Percentiles rank a stretch among this genome's conserved stretches.
Evolutionary conservation across 495 filamentous ascomycete genomes (phyloP).

Genomic region (Lophium mytilinum): DNA sequence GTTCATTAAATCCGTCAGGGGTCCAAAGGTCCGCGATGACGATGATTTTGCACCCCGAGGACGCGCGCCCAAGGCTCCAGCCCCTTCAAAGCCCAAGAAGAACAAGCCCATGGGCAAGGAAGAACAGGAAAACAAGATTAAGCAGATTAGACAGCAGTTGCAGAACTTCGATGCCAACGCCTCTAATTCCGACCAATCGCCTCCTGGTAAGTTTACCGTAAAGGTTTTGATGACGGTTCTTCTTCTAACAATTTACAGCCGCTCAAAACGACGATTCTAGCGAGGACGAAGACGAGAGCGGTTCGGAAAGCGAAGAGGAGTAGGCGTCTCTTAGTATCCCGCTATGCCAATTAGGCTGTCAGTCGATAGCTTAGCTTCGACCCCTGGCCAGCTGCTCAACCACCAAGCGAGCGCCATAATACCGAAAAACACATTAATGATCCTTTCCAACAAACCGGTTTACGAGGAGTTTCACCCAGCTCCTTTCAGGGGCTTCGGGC

Average conservation of each 20-base stretch:
- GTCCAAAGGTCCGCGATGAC: constrained; percentile 15
- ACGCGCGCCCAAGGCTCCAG: constrained; percentile 38
- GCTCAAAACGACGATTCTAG: constrained; percentile 25
- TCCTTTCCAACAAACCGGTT: no score
- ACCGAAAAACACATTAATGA: no score
- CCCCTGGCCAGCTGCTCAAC: no score
- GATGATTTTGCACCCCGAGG: constrained; percentile 38
- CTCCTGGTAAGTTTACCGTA: constrained; percentile 24
- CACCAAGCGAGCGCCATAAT: no score
- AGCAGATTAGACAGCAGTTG: constrained; percentile 56
- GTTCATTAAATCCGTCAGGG: constrained; percentile 54
- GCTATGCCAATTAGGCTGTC: no score
- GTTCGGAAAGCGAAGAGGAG: constrained; percentile 34
- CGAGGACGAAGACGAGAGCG: constrained; percentile 30
- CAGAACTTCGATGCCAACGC: constrained; percentile 26
- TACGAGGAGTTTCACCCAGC: no score
- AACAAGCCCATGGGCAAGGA: constrained; percentile 97
- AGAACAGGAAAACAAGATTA: constrained; percentile 86
- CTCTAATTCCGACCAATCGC: constrained; percentile 21
- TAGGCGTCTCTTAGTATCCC: constrained; percentile 3
- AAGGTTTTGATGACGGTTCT: neutral
- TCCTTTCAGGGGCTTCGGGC: no score
- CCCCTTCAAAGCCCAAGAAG: constrained; percentile 70
- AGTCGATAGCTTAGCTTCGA: no score
- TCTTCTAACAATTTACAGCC: constrained; percentile 9